These are phyloP conservation scores for Tolypocladium tundrense DNA, from an alignment of 2,329 filamentous ascomycete species.

Conservation along the genomic window DNA sequence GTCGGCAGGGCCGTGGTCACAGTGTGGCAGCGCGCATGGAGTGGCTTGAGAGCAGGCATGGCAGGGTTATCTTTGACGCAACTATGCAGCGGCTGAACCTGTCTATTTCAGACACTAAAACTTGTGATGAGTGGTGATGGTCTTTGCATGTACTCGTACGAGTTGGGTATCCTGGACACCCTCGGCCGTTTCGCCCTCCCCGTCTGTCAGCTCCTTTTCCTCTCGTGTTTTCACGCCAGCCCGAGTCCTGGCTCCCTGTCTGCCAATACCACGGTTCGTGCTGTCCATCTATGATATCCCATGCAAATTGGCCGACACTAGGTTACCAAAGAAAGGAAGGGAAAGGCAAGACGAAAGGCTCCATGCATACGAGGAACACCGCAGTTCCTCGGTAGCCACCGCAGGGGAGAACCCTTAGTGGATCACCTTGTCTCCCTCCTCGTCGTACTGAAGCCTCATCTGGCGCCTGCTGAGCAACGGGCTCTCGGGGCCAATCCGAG, in stretches of 20 bases:
- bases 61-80: too few species aligned
- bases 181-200: background rate
- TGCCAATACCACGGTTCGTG: too few species aligned
- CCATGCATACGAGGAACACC: background rate
- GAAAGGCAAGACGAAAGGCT: background rate
- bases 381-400: background rate
- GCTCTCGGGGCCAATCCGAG: conserved; percentile 23
- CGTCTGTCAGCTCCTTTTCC: background rate
- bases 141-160: background rate
- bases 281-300: background rate
- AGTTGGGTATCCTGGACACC: background rate
- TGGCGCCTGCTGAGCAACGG: conserved; percentile 28
- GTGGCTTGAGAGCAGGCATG: too few species aligned
- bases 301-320: background rate
- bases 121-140: background rate
- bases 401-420: background rate
- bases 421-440: conserved; percentile 6
- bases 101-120: background rate
- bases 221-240: background rate
- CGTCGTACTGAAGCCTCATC: conserved; percentile 21
- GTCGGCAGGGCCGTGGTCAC: background rate
- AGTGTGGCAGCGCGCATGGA: too few species aligned
- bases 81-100: background rate
- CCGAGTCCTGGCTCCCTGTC: background rate
- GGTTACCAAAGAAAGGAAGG: background rate